A percentile compares a stretch with the other conserved stretches of the same genome.
These are phyloP conservation scores for Russula emetica DNA, from an alignment of 768 basidiomycete species.

Conservation along the genomic window DNA sequence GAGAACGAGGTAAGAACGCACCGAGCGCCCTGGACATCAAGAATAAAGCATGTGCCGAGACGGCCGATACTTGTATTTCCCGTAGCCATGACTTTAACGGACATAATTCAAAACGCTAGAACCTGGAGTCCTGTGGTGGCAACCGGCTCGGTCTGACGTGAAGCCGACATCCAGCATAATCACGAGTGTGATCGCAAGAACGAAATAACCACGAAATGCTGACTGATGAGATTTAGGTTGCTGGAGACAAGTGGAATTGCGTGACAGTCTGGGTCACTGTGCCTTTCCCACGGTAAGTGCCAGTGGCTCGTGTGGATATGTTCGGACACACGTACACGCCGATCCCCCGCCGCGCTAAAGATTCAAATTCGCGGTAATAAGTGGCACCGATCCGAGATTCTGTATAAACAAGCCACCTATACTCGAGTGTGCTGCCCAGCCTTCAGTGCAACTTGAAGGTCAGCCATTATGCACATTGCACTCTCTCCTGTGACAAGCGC, in stretches of 20 bases:
- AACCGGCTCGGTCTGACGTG: background rate
- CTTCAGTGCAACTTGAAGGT: background rate
- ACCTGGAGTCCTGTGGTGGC: background rate
- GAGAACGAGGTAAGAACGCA: background rate
- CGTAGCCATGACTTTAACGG: background rate
- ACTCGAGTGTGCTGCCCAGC: background rate
- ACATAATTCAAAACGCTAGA: background rate
- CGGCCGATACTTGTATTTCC: background rate
- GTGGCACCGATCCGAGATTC: background rate
- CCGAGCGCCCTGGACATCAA: background rate
- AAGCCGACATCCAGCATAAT: background rate
- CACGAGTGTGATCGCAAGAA: background rate
- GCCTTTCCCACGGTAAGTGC: background rate
- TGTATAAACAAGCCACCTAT: background rate
- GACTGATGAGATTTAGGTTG: too few relatives aligned
- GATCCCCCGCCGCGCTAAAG: too few relatives aligned
- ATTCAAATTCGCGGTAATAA: background rate
- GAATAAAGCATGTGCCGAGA: background rate
- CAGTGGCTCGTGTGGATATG: too few relatives aligned
- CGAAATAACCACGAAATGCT: slow-evolving; percentile 1
- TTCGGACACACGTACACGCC: too few relatives aligned
- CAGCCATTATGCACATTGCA: background rate
- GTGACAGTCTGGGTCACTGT: background rate
- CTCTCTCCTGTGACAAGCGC: background rate
- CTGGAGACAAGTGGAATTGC: too few relatives aligned